Conservation (phyloP, 768 basidiomycete species). For the Auricularia heimuer region DNA sequence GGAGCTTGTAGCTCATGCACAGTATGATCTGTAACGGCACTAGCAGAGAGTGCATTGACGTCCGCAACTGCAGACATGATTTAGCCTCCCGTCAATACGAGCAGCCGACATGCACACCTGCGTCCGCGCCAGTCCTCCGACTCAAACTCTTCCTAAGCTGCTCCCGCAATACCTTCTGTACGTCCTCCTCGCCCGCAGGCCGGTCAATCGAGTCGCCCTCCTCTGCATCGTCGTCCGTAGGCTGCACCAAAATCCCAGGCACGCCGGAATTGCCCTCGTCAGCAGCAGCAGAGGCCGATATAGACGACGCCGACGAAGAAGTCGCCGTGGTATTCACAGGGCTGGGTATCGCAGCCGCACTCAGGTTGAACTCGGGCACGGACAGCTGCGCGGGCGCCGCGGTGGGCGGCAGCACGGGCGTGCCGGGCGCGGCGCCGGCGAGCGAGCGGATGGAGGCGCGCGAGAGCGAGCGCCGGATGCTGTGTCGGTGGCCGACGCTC, state of each 20-base stretch:
- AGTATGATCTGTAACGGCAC: neutral
- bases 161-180: slow-evolving; percentile 57
- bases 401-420: neutral
- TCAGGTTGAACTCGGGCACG: neutral
- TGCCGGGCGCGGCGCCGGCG: neutral
- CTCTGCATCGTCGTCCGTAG: neutral
- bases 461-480: neutral
- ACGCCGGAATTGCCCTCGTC: neutral
- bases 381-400: neutral
- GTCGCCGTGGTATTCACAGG: neutral
- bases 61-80: slow-evolving; percentile 12
- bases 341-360: neutral
- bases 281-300: neutral
- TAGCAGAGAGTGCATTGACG: slow-evolving; percentile 29
- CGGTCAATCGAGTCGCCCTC: slow-evolving; percentile 20
- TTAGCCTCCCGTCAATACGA: slow-evolving; percentile 2
- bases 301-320: neutral
- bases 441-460: neutral
- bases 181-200: slow-evolving; percentile 39
- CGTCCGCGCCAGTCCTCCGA: slow-evolving; percentile 27
- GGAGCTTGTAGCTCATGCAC: slow-evolving; percentile 13
- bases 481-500: neutral
- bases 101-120: slow-evolving; percentile 34
- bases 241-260: neutral
- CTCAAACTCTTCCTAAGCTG: slow-evolving; percentile 61